A percentile compares a stretch with the other conserved stretches of the same genome.
These are phyloP conservation scores for Gremmenia infestans DNA, from an alignment of 2,329 filamentous ascomycete species.

Conservation along the genomic window DNA sequence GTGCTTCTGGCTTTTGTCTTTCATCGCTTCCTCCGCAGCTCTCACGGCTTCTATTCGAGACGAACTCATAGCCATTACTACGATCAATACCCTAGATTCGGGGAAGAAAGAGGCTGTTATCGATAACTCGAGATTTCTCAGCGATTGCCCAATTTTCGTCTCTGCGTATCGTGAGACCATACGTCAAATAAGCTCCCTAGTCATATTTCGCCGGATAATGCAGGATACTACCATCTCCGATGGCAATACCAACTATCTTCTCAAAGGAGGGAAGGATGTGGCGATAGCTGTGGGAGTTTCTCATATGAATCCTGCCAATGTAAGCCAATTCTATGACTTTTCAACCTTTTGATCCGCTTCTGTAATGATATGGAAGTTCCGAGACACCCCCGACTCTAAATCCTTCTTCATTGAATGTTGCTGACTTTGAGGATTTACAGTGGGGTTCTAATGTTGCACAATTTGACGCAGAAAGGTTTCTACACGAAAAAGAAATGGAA, in stretches of 20 bases:
- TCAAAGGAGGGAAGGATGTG: constrained; percentile 38
- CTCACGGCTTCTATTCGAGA: constrained; percentile 25
- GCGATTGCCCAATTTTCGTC: constrained; percentile 38
- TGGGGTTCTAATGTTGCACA: constrained; percentile 38
- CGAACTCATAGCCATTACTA: constrained; percentile 28
- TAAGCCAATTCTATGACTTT: not conserved
- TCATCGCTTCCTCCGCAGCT: constrained; percentile 28
- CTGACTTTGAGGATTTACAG: not conserved
- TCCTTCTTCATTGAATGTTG: not conserved
- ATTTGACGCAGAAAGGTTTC: constrained; percentile 40
- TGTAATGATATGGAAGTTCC: too few species aligned
- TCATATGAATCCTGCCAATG: constrained; percentile 34
- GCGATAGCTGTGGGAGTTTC: constrained; percentile 40
- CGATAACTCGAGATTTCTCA: constrained; percentile 34
- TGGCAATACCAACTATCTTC: constrained; percentile 34
- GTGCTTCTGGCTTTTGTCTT: constrained; percentile 34
- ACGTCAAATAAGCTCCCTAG: constrained; percentile 36
- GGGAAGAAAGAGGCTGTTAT: constrained; percentile 26
- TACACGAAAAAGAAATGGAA: constrained; percentile 15
- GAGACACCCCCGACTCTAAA: too few species aligned
- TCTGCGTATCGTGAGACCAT: constrained; percentile 42
- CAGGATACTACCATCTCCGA: constrained; percentile 36
- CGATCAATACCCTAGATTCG: not conserved
- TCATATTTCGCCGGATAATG: constrained; percentile 36
- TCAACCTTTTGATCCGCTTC: too few species aligned